Conservation (phyloP, 2,329 filamentous ascomycete species). For the Sphaerulina musiva region DNA sequence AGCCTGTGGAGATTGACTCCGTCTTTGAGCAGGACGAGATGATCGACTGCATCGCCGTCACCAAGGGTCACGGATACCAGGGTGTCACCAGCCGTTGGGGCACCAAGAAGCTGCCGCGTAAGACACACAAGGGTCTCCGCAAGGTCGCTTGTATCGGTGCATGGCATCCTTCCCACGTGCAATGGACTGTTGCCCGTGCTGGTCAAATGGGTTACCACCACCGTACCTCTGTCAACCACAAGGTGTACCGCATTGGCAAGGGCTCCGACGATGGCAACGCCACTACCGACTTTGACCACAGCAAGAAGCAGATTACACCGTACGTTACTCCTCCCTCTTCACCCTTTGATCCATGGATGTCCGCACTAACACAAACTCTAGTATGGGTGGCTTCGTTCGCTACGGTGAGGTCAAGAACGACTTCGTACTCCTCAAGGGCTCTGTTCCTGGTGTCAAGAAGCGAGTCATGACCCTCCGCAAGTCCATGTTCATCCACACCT, state of each 20-base stretch:
- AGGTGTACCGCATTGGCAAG: conserved; percentile 98
- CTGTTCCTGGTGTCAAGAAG: conserved; percentile 98
- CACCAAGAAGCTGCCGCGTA: conserved; percentile 99
- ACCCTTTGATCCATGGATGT: background rate
- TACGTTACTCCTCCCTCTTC: conserved; percentile 53
- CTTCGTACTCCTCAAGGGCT: conserved; percentile 96
- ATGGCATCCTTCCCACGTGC: conserved; percentile 99
- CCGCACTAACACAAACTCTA: conserved; percentile 42
- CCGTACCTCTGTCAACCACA: conserved; percentile 99
- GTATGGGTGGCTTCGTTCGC: conserved; percentile 97
- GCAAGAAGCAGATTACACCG: conserved; percentile 99
- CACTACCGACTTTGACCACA: conserved; percentile 89
- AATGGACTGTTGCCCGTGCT: conserved; percentile 99
- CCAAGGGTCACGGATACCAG: conserved; percentile 98
- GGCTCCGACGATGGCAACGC: conserved; percentile 84
- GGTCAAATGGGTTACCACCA: conserved; percentile 99
- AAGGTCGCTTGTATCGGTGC: conserved; percentile 99
- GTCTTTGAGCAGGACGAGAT: conserved; percentile 99
- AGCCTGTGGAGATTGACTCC: conserved; percentile 85
- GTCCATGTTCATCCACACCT: conserved; percentile 97
- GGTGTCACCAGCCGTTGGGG: conserved; percentile 98
- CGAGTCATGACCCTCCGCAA: conserved; percentile 97
- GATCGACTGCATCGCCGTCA: conserved; percentile 98
- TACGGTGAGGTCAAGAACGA: conserved; percentile 99
- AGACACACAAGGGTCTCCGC: conserved; percentile 99